Evolutionary conservation across 2,329 filamentous ascomycete species (phyloP), one percentile per base, ranked within the genome.

Genomic region (Cytospora chrysosperma): DNA sequence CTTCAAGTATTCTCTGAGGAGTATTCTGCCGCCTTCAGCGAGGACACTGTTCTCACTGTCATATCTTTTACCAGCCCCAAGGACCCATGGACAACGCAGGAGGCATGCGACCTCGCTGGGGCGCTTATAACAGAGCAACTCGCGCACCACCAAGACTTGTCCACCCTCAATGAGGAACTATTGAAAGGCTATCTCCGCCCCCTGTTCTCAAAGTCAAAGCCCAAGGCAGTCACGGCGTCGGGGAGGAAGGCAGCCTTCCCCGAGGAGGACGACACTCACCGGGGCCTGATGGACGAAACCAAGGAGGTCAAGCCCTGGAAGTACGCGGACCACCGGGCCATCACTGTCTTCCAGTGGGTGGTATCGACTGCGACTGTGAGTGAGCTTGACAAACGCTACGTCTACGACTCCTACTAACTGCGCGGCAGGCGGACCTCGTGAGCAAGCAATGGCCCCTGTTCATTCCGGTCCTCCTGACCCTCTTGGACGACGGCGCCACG

Each of bases 381-480:
- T 73, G 26, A 69, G 69, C 30, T 69, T 34, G 40, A 26, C 37
- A 27, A 54, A 19, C 17, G 24, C 50, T n/a, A 34, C 15, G 26
- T n/a, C n/a, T 43, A 28, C 21, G n/a, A 65, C 67, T 68, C 49
- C 70, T 53, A 47, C 28, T 28, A 12, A 24, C 13, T 24, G 43
- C 4, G 26, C 10, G 12, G 21, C 59, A 85, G 80, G 68, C 72
- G 56, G 37, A 70, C 1, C 71, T 81, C 9, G 74, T 90, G 12
- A 75, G 82, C 66, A 72, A 78, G 13, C 77, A 87, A 69, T 94
- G 90, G 88, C 85, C 86, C 3, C 76, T 91, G 9, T 84, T 89
- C 64, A 82, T 88, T 1, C 91, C 91, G 1, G 86, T 89, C 0
- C 77, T 94, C 4, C 79, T 94, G 6, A 85, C 86, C 0, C 80